Base-by-base conservation (phyloP, 768 basidiomycete species). In the Pulveroboletus sp. region DNA sequence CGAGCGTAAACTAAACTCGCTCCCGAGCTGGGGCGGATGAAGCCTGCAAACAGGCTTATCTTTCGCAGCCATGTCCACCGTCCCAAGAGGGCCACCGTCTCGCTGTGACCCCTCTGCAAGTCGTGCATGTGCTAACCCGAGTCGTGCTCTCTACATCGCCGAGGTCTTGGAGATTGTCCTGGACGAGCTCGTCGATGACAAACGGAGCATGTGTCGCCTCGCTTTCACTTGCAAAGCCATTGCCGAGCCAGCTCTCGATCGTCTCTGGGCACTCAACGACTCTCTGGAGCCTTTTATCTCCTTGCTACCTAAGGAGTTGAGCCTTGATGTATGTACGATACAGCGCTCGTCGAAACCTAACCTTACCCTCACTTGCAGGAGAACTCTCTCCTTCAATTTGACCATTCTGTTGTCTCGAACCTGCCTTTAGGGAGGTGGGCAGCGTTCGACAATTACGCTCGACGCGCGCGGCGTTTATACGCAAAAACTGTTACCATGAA, bases 401-500 rank as follows among this genome's bases (percentile, higher is more conserved):
- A 58, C 32, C 42, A 24, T 6, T 17, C 32, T 1, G 11, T 11
- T 4, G 36, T 53, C 35, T 49, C 36, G 10, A 52, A 45, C 38
- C 30, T 64, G 7, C 35, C 53, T 32, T 28, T 28, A 1, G 47
- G 58, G 21, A 55, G 50, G 14, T 62, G 61, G 61, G 56, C 42
- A 5, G 21, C 49, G 1, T 62, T 62, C 30, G 61, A 62, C 43
- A 61, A 50, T 30, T 64, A 62, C 14, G 59, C 61, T 26, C 50
- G 27, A 24, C 59, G 61, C 1, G 51, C 56, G 32, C 51, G 62
- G 9, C 53, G 48, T 49, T 39, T 64, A 37, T 62, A 62, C 43
- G 59, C 37, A n/a, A 64, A 56, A 43, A 64, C 62, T 4, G 61
- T 62, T 1, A 62, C 62, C 31, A 64, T 53, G 61, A 56, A 39